phyloP scores from a whole-genome alignment of 768 basidiomycete genomes.

The Candolleomyces efflorescens region DNA sequence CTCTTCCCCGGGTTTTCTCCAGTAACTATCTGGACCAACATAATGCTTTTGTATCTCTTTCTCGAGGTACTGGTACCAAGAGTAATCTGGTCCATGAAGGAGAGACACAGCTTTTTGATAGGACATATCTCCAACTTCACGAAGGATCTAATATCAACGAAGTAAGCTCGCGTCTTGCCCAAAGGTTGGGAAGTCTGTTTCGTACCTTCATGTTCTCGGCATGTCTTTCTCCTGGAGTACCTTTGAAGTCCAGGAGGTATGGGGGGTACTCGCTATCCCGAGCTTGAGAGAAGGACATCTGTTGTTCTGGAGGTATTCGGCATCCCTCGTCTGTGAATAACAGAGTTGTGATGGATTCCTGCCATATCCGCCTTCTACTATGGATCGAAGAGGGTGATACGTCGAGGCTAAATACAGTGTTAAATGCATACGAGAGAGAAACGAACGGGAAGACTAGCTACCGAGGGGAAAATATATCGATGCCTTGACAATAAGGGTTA shows the following conservation, averaged over 20 bases:
- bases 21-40: conserved; percentile 73
- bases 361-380: conserved; percentile 70
- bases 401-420: conserved; percentile 42
- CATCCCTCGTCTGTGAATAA: conserved; percentile 57
- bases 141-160: conserved; percentile 49
- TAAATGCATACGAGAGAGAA: background rate
- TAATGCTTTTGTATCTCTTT: conserved; percentile 51
- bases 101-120: conserved; percentile 53
- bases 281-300: conserved; percentile 56
- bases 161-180: background rate
- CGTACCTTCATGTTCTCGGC: conserved; percentile 74
- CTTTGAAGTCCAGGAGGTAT: conserved; percentile 60
- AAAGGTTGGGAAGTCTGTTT: background rate
- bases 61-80: conserved; percentile 44
- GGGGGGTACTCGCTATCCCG: conserved; percentile 59
- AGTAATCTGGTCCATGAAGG: conserved; percentile 41
- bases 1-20: conserved; percentile 34
- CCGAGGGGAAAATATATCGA: conserved; percentile 81
- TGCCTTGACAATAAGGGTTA: conserved; percentile 35
- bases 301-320: conserved; percentile 53
- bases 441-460: conserved; percentile 15
- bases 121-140: conserved; percentile 56
- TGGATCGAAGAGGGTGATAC: conserved; percentile 54
- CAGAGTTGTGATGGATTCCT: conserved; percentile 67
- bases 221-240: conserved; percentile 65